These are phyloP conservation scores for Clonostachys rosea DNA, from an alignment of 2,329 filamentous ascomycete genomes.

Conservation along the genomic window DNA sequence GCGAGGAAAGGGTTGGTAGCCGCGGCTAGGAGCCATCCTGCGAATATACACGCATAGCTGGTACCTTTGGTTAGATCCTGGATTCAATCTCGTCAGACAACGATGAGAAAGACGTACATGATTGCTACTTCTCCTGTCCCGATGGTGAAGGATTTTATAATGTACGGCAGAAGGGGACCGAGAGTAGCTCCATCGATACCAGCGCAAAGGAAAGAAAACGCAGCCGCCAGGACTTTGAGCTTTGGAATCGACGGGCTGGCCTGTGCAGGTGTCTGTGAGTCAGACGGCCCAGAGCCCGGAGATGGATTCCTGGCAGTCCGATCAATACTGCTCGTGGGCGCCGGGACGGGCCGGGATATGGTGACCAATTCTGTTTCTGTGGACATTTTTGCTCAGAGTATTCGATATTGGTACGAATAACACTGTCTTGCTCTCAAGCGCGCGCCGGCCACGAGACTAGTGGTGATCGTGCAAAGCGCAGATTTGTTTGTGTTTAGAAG, in stretches of 20 bases:
- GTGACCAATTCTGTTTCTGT: neutral
- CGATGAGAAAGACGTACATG: constrained; percentile 1
- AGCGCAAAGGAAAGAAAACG: constrained; percentile 5
- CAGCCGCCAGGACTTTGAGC: constrained; percentile 2
- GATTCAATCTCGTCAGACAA: neutral
- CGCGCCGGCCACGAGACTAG: too few relatives aligned
- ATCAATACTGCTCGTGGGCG: neutral
- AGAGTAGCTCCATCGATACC: constrained; percentile 5
- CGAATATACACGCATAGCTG: constrained; percentile 5
- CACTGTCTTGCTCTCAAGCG: too few relatives aligned
- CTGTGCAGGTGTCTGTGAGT: neutral
- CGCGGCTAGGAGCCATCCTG: constrained; percentile 6
- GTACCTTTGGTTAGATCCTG: neutral
- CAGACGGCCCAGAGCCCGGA: neutral
- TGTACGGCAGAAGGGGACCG: constrained; percentile 3
- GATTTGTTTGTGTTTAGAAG: too few relatives aligned
- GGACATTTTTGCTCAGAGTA: too few relatives aligned
- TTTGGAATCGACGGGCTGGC: neutral
- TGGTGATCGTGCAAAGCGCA: too few relatives aligned
- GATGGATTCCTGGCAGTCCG: neutral
- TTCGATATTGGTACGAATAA: too few relatives aligned
- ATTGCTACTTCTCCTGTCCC: constrained; percentile 5
- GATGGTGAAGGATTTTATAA: constrained; percentile 5
- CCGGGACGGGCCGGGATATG: neutral
- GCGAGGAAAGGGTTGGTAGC: constrained; percentile 4